Percentiles rank a stretch among this genome's conserved stretches.
These are phyloP conservation scores for Penicillium paradoxum DNA, from an alignment of 495 filamentous ascomycete genomes.

Conservation along the genomic window DNA sequence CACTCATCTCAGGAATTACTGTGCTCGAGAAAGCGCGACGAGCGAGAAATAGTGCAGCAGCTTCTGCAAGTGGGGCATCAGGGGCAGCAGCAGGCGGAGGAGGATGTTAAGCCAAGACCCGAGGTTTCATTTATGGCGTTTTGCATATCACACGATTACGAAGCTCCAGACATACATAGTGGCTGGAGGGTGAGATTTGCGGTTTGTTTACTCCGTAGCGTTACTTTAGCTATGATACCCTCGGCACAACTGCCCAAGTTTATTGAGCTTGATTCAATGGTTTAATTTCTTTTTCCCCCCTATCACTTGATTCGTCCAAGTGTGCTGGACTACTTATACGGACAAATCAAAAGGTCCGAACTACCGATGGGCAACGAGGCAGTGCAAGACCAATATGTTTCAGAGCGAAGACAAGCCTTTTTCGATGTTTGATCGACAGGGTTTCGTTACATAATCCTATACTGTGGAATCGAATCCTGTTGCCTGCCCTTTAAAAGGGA, in stretches of 20 bases:
- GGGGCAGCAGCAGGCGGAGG: constrained; percentile 8
- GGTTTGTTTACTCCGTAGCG: background rate
- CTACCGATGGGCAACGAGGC: constrained; percentile 5
- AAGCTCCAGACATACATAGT: background rate
- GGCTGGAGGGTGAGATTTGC: background rate
- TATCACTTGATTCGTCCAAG: background rate
- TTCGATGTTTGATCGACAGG: constrained; percentile 29
- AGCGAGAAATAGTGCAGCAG: background rate
- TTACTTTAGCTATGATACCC: background rate
- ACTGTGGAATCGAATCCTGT: constrained; percentile 16
- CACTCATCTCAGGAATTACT: constrained; percentile 20
- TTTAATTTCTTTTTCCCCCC: background rate
- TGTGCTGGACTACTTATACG: background rate
- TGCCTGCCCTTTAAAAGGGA: constrained; percentile 11
- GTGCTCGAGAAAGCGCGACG: constrained; percentile 18
- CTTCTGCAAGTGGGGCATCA: constrained; percentile 2
- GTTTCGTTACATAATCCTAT: constrained; percentile 18
- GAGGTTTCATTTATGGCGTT: background rate
- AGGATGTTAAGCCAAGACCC: constrained; percentile 3
- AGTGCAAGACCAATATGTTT: constrained; percentile 18
- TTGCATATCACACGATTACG: background rate
- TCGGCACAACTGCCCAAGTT: background rate
- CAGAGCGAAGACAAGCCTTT: constrained; percentile 20
- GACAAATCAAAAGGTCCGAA: background rate
- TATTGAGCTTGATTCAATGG: background rate